Conservation (phyloP, 306 rosid species). For the Heteromeles arbutifolia region DNA sequence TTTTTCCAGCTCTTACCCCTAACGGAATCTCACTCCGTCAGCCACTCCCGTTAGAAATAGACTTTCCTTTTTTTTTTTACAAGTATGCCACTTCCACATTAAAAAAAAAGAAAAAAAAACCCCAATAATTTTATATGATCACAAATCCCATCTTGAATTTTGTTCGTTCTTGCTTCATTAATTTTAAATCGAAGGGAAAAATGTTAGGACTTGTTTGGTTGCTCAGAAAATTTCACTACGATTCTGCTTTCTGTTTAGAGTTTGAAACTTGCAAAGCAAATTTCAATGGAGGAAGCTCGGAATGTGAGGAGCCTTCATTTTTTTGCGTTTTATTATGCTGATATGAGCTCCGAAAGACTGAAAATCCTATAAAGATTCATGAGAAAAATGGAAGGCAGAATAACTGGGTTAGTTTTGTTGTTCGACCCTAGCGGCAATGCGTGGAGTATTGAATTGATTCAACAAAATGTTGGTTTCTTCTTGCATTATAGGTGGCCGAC, state of each 20-base stretch:
- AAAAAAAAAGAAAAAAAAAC: not conserved
- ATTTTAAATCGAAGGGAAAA: not conserved
- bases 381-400: slow-evolving; percentile 49
- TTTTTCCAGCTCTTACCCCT: too few relatives aligned
- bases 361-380: slow-evolving; percentile 58
- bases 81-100: too few relatives aligned
- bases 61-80: too few relatives aligned
- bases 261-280: not conserved
- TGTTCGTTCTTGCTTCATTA: too few relatives aligned
- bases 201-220: slow-evolving; percentile 16
- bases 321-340: slow-evolving; percentile 54
- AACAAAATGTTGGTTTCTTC: slow-evolving; percentile 50
- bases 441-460: slow-evolving; percentile 55
- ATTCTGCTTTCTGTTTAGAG: not conserved
- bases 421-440: slow-evolving; percentile 72
- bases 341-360: slow-evolving; percentile 53
- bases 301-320: slow-evolving; percentile 63
- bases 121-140: not conserved
- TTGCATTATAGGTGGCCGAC: slow-evolving; percentile 64
- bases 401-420: slow-evolving; percentile 44
- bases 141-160: too few relatives aligned
- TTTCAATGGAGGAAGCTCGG: slow-evolving; percentile 37
- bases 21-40: too few relatives aligned
- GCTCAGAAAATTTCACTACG: slow-evolving; percentile 6
- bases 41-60: too few relatives aligned